phyloP scores from a whole-genome alignment of 768 basidiomycete genomes.

The Termitomyces sp. region DNA sequence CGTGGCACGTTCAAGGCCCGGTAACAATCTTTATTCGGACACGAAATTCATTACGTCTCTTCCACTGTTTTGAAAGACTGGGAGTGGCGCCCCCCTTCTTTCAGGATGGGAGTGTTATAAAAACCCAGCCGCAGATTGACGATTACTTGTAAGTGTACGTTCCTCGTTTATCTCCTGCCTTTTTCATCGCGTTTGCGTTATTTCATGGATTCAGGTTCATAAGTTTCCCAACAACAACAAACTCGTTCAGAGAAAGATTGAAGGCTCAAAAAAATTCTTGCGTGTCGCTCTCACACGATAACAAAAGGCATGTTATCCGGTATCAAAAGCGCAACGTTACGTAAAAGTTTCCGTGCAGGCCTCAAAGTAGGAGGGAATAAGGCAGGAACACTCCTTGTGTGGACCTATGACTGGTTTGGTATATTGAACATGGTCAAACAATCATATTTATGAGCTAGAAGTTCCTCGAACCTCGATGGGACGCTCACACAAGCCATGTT shows the following conservation, averaged over 20 bases:
- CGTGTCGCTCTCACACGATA: too few species aligned
- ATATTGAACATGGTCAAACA: not conserved
- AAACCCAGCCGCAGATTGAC: not conserved
- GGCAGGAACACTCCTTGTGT: not conserved
- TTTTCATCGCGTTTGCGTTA: not conserved
- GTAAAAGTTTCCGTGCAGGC: not conserved
- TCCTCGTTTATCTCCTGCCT: not conserved
- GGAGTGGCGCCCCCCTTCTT: not conserved
- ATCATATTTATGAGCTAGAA: not conserved
- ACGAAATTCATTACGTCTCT: too few species aligned
- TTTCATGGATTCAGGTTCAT: too few species aligned
- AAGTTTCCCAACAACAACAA: too few species aligned
- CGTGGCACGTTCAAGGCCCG: too few species aligned
- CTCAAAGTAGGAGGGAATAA: not conserved
- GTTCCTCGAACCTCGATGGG: not conserved
- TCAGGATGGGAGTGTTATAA: not conserved
- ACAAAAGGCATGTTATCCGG: not conserved
- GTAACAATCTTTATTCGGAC: too few species aligned
- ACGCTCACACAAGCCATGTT: not conserved
- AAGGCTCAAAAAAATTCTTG: too few species aligned
- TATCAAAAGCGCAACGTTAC: too few species aligned
- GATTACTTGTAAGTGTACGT: not conserved
- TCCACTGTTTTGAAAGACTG: too few species aligned
- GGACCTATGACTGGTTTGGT: too few species aligned
- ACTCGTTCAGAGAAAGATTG: too few species aligned